phyloP scores from a whole-genome alignment of 176 grass and related monocot genomes.

The Triticum urartu region DNA sequence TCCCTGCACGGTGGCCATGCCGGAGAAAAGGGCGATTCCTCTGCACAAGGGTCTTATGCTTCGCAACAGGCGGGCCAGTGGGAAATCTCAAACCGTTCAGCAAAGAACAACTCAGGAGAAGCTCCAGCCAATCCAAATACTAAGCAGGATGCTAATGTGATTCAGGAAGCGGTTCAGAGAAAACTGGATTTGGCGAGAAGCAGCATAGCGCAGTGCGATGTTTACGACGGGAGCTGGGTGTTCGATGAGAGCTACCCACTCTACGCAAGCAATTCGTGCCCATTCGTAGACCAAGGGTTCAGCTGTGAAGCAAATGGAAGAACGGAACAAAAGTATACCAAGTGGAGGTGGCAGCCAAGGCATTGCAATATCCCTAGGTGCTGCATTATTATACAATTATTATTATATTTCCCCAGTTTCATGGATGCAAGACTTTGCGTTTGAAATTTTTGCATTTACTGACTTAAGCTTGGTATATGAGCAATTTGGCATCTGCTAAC shows the following conservation, averaged over 20 bases:
- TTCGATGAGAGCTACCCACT: conserved; percentile 84
- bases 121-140: not conserved
- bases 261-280: conserved; percentile 66
- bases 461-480: conserved; percentile 3
- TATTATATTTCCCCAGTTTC: not conserved
- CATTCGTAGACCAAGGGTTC: conserved; percentile 92
- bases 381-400: not conserved
- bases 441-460: not conserved
- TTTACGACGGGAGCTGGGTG: conserved; percentile 88
- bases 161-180: not conserved
- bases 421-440: not conserved
- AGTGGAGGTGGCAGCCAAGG: conserved; percentile 89
- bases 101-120: conserved; percentile 8
- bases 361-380: conserved; percentile 78
- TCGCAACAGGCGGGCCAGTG: not conserved
- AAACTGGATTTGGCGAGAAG: conserved; percentile 21
- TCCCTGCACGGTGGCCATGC: not conserved
- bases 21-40: conserved; percentile 20
- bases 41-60: conserved; percentile 28
- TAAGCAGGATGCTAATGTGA: not conserved
- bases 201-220: conserved; percentile 41
- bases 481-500: not conserved
- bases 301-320: conserved; percentile 85
- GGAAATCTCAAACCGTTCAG: conserved; percentile 9
- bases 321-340: conserved; percentile 55